These are phyloP conservation scores for Diaporthe sp. DNA, from an alignment of 2,329 filamentous ascomycete species.

Conservation along the genomic window DNA sequence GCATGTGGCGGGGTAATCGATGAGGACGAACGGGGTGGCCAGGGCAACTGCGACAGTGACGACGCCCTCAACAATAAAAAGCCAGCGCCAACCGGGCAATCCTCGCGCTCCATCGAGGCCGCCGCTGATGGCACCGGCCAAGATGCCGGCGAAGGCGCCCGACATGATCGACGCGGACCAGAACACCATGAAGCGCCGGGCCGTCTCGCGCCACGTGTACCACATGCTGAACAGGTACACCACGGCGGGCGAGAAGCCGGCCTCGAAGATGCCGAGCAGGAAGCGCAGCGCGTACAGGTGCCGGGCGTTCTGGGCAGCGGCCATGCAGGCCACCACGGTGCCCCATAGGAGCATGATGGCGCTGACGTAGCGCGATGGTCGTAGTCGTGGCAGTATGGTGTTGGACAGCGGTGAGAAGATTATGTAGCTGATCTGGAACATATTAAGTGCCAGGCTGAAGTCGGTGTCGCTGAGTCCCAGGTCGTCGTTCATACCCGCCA, in stretches of 20 bases:
- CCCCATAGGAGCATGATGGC: slow-evolving; percentile 68
- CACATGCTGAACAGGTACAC: slow-evolving; percentile 62
- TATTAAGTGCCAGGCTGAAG: slow-evolving; percentile 53
- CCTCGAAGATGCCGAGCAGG: slow-evolving; percentile 60
- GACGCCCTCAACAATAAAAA: slow-evolving; percentile 56
- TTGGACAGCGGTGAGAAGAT: slow-evolving; percentile 67
- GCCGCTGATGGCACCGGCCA: slow-evolving; percentile 57
- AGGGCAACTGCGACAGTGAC: slow-evolving; percentile 53
- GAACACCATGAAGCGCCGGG: slow-evolving; percentile 63
- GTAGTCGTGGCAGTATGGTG: slow-evolving; percentile 62
- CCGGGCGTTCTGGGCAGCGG: slow-evolving; percentile 51
- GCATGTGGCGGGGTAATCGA: slow-evolving; percentile 39
- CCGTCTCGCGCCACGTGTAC: slow-evolving; percentile 54
- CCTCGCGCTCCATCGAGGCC: slow-evolving; percentile 58
- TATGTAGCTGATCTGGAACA: slow-evolving; percentile 68
- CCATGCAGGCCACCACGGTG: slow-evolving; percentile 60
- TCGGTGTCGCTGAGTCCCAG: slow-evolving; percentile 55
- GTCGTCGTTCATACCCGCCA: slow-evolving; percentile 62
- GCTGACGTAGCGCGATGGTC: slow-evolving; percentile 63
- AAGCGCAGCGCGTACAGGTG: slow-evolving; percentile 60
- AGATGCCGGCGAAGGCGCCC: slow-evolving; percentile 61
- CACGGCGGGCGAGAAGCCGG: slow-evolving; percentile 60
- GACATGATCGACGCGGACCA: slow-evolving; percentile 65
- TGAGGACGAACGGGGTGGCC: slow-evolving; percentile 56
- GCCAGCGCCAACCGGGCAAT: slow-evolving; percentile 61